Evolutionary conservation across 2,329 filamentous ascomycete species (phyloP), one percentile per base, ranked within the genome.

Genomic region (Penicillium brevicompactum): DNA sequence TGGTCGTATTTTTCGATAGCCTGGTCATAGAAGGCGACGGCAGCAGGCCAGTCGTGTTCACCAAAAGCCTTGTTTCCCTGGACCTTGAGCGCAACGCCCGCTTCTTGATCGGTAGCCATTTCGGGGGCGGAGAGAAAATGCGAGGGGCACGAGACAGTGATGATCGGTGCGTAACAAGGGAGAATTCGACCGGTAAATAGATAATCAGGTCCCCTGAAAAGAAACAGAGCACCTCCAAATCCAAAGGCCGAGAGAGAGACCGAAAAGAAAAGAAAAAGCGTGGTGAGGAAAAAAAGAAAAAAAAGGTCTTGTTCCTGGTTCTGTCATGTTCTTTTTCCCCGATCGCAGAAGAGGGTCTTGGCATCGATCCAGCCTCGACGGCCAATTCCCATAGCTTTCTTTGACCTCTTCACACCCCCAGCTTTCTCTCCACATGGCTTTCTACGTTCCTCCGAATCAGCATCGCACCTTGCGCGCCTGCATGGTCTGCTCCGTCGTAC

Each of bases 401-500:
- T 49, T 38, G 31, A 9, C 30, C 46, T 46, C 43, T 44, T 55
- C 56, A 38, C 30, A 43, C 34, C 48, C 40, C 22, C 30, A 51
- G 11, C 31, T 31, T 30, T 31, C 43, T 41, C 16, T 51, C 57
- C 22, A 51, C 31, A 77, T 75, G 72, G 78, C 81, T 53, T 88
- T 86, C 74, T 92, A 86, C 74, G 87, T 92, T 59, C 78, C 89
- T 14, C 83, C 89, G 6, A 83, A 81, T 72, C 90, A 94, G 76
- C 87, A 89, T 79, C 90, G 92, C 76, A 87, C 90, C 73, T 84
- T 96, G 65, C 92, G 94, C 76, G 94, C 94, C 69, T 99, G 94
- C 82, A 97, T 99, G 92, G 91, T 97, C 66, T 99, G 94, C 85
- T 93, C 91, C 51, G 89, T 97, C 71, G 91, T 97, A 62, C 91